Evolutionary conservation across 176 grass and related monocot genomes (phyloP), one percentile per base, ranked within the genome.

Genomic region (Tillandsia fasciculata): DNA sequence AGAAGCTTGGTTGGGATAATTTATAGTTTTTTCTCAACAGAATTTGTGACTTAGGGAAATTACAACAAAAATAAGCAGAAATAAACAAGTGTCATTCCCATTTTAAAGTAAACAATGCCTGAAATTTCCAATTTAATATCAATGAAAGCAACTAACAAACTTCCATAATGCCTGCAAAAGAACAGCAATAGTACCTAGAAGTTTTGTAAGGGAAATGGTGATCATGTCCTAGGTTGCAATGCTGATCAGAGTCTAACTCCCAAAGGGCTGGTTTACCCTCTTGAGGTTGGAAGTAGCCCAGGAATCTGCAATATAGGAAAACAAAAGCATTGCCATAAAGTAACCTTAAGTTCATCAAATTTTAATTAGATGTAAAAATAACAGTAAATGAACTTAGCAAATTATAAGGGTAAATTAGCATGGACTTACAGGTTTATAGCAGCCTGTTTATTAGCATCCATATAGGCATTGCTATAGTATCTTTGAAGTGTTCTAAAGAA

Each of bases 401-500:
- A 74, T 59, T 59, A 6, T 59, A 17, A 20, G 20, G 56, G 15
- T 17, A 59, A 59, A 20, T 59, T 59, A 3, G 14, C 7, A 59
- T 59, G 56, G 12, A 87, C 85, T 9, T 92, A 96, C 92, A 96
- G 81, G 79, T 96, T 91, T 89, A 96, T 96, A 59, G 92, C 86
- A 65, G 81, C 83, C 74, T 96, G 92, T 49, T 96, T 96, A 81
- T 96, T 76, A 75, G 86, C 86, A 89, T 96, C 92, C 75, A 92
- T 87, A 73, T 85, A 96, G 23, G 92, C 84, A 65, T 96, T 96
- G 76, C 83, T 96, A 74, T 96, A 91, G 79, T 96, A 86, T 74
- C 92, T 81, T 78, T 96, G 92, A 76, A 96, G 79, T 72, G 92
- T 92, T 77, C 93, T 89, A 68, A 92, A 90, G 64, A 96, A 92